Evolutionary conservation across 164 flowering plant genomes (phyloP).

Genomic region (Sedum album): DNA sequence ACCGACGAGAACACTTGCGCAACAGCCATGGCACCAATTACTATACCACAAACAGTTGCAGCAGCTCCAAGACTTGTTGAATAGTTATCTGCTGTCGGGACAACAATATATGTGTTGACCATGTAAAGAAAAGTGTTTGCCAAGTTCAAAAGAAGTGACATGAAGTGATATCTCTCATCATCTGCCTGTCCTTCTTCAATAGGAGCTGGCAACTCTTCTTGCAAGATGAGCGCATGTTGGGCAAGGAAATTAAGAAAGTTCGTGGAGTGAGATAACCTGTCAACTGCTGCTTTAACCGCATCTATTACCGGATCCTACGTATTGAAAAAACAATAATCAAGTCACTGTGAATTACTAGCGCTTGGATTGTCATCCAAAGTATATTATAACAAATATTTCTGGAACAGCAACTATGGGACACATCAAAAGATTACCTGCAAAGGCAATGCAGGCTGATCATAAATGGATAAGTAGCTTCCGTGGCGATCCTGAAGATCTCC

Average conservation of each 20-base stretch:
- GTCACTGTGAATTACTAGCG: not conserved
- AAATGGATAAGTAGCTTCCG: constrained; percentile 68
- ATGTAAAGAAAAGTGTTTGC: constrained; percentile 66
- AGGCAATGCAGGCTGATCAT: constrained; percentile 64
- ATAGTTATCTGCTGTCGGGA: constrained; percentile 73
- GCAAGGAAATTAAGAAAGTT: constrained; percentile 58
- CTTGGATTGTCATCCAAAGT: not conserved
- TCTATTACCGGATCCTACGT: constrained; percentile 63
- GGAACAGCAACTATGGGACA: not conserved
- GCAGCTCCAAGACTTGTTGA: constrained; percentile 66
- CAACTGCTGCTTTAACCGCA: constrained; percentile 52
- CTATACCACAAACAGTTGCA: constrained; percentile 66
- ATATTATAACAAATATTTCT: not conserved
- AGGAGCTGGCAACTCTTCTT: constrained; percentile 55
- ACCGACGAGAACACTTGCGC: constrained; percentile 72
- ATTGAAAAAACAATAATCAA: not conserved
- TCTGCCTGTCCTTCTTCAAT: constrained; percentile 28
- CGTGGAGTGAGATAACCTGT: constrained; percentile 53
- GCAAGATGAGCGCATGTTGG: constrained; percentile 60
- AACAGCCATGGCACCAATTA: constrained; percentile 74
- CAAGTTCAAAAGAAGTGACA: constrained; percentile 58
- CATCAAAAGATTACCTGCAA: constrained; percentile 30
- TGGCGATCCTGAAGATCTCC: constrained; percentile 70
- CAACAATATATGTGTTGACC: constrained; percentile 72
- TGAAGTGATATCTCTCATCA: constrained; percentile 52